Conservation (phyloP, 225 moss, liverwort and hornwort species). For the Polytrichum formosum region DNA sequence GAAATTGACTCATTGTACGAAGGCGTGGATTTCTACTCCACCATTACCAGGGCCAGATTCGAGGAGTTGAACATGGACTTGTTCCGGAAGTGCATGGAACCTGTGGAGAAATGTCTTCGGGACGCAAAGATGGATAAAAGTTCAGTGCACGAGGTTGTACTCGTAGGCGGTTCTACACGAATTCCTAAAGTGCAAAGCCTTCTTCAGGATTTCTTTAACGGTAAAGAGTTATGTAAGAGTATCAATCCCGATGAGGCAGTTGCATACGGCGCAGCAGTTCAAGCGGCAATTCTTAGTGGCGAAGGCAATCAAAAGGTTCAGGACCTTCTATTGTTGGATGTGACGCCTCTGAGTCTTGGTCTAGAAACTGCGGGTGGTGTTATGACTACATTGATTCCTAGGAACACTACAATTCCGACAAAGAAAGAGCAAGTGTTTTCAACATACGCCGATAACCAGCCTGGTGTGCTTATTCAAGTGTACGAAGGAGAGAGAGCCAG, state of each 20-base stretch:
- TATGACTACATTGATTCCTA: constrained; percentile 28
- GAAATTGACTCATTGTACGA: constrained; percentile 36
- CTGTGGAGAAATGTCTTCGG: constrained; percentile 33
- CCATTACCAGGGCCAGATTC: constrained; percentile 32
- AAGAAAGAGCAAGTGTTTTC: constrained; percentile 36
- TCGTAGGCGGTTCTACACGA: constrained; percentile 33
- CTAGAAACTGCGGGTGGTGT: constrained; percentile 39
- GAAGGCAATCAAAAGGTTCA: constrained; percentile 30
- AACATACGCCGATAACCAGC: constrained; percentile 25
- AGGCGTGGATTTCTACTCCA: constrained; percentile 34
- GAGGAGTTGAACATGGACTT: constrained; percentile 37
- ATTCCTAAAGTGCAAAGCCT: constrained; percentile 30
- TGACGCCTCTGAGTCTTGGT: constrained; percentile 37
- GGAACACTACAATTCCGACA: constrained; percentile 28
- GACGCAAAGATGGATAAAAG: constrained; percentile 41
- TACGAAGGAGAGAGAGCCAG: constrained; percentile 36
- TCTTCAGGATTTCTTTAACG: constrained; percentile 37
- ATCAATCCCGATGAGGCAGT: constrained; percentile 39
- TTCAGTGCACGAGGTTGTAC: constrained; percentile 27
- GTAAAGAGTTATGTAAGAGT: constrained; percentile 35
- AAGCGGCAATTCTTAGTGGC: constrained; percentile 34
- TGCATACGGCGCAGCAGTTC: constrained; percentile 33
- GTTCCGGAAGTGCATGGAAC: constrained; percentile 42
- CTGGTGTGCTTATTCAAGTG: constrained; percentile 34
- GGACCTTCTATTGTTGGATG: constrained; percentile 32